Evolutionary conservation across 768 basidiomycete species (phyloP).

Genomic region (Termitomyces sp.): DNA sequence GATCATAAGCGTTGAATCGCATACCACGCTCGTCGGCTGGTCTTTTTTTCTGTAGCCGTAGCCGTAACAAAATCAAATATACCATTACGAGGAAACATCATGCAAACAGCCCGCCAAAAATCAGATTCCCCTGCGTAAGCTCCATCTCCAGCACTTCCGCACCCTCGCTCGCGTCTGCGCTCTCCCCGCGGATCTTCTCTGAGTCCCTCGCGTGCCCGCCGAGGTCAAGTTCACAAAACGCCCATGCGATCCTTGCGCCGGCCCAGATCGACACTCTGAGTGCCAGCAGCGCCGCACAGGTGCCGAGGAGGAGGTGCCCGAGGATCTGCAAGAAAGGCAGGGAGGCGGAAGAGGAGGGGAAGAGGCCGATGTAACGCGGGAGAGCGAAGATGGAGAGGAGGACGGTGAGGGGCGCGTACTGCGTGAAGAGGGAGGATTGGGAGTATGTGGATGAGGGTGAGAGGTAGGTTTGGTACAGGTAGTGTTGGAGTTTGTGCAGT

Average conservation of each 20-base stretch:
- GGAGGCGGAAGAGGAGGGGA: background rate
- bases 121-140: slow-evolving; percentile 7
- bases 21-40: no score
- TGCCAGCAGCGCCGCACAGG: background rate
- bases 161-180: background rate
- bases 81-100: background rate
- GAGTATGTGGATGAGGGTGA: background rate
- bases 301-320: background rate
- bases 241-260: slow-evolving; percentile 2
- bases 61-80: no score
- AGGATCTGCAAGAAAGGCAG: background rate
- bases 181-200: background rate
- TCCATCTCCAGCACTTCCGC: background rate
- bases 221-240: slow-evolving; percentile 13
- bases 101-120: background rate
- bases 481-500: slow-evolving; percentile 7
- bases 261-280: slow-evolving; percentile 7
- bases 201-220: background rate
- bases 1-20: no score
- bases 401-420: slow-evolving; percentile 8
- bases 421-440: slow-evolving; percentile 8
- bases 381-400: slow-evolving; percentile 8
- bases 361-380: slow-evolving; percentile 3
- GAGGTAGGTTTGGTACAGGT: background rate
- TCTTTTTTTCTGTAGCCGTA: no score